Evolutionary conservation across 2,329 filamentous ascomycete genomes (phyloP), one percentile per base, ranked within the genome.

Genomic region (Colletotrichum coccodes): DNA sequence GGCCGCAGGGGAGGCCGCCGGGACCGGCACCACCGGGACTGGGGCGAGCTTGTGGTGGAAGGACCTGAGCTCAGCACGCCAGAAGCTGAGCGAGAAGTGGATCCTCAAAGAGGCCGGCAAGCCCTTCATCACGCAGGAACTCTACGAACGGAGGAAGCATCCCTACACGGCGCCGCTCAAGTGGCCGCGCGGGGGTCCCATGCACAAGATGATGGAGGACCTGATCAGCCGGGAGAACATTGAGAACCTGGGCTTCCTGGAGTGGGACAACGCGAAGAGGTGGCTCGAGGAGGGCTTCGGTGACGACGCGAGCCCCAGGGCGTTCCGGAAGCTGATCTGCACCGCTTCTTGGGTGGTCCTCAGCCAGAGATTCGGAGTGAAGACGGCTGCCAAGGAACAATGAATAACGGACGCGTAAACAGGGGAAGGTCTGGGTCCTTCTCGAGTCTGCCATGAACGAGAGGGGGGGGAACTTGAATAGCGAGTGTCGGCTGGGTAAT

Each of bases 61-160:
- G 64, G 71, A 60, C 26, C 53, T 50, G n/a, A 42, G 66, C 42
- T 16, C 49, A 7, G 56, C 52, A 6, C 50, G 72, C 16, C 71
- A 72, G 12, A 68, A 71, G 1, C 77, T 84, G 46, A 73, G 73
- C 1, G 84, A 87, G 75, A 87, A 88, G 69, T 85, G 82, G 79
- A 81, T 87, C 32, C 79, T 88, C 1, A 81, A 84, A 3, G 82
- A 88, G 71, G 86, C 67, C 6, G 67, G 42, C 18, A 67, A 63
- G 63, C 67, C 67, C 4, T 70, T 67, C 28, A 80, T 88, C 64
- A 85, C 85, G 0, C 76, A 83, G 16, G 86, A 88, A 75, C 73
- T 87, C 5, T 88, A 87, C 73, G 74, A 79, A 34, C 76, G 83
- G 11, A 82, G 76, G 69, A 88, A 88, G 73, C 79, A 84, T n/a